Percentiles rank a stretch among this genome's conserved stretches.
These are phyloP conservation scores for Steccherinum ochraceum DNA, from an alignment of 768 basidiomycete species.

Conservation along the genomic window DNA sequence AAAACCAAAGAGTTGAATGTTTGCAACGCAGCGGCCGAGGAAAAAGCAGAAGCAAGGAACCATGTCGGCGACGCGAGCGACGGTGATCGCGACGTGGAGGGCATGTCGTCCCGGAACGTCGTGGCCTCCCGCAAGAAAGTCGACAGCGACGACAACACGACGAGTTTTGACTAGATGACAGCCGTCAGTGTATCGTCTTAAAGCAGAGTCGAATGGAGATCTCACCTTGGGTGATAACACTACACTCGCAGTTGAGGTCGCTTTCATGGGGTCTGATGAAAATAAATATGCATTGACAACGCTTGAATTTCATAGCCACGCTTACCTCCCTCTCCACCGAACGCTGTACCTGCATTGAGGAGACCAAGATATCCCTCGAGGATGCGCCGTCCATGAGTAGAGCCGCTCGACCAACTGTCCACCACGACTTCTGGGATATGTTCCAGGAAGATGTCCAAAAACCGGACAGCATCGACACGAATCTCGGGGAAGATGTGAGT, in stretches of 20 bases:
- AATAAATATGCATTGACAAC: background rate
- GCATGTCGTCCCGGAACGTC: conserved; percentile 8
- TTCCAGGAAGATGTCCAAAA: conserved; percentile 70
- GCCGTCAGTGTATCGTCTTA: conserved; percentile 6
- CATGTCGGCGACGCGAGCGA: conserved; percentile 39
- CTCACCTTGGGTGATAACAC: conserved; percentile 59
- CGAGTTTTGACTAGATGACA: conserved; percentile 54
- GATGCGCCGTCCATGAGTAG: conserved; percentile 54
- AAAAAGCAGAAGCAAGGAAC: conserved; percentile 62
- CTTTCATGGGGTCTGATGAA: conserved; percentile 26
- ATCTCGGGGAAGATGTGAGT: conserved; percentile 96
- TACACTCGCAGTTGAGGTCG: conserved; percentile 60
- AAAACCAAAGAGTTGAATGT: conserved; percentile 45
- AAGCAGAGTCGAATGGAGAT: background rate
- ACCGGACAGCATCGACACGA: conserved; percentile 80
- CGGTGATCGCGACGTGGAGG: conserved; percentile 2
- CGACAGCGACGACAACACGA: conserved; percentile 67
- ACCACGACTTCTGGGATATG: conserved; percentile 61
- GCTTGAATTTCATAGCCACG: background rate
- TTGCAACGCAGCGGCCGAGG: conserved; percentile 40
- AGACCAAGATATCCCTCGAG: conserved; percentile 80
- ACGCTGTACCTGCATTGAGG: conserved; percentile 60
- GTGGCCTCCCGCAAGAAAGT: conserved; percentile 55
- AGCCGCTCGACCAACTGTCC: conserved; percentile 56
- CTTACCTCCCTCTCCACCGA: conserved; percentile 50